A percentile compares a stretch with the other conserved stretches of the same genome.
phyloP scores from a whole-genome alignment of 768 basidiomycete species.

The Plicaturopsis crispa region DNA sequence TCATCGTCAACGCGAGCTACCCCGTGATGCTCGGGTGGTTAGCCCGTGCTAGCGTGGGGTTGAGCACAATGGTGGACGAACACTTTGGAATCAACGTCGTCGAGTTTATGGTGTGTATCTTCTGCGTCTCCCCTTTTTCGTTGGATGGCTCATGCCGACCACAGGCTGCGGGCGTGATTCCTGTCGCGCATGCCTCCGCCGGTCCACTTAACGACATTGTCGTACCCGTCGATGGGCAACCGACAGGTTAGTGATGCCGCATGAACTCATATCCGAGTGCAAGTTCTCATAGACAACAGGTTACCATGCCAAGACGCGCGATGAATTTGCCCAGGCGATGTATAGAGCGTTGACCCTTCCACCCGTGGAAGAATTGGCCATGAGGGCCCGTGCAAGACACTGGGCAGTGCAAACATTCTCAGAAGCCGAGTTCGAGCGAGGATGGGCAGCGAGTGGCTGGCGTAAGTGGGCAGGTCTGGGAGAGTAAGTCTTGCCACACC shows the following conservation, averaged over 20 bases:
- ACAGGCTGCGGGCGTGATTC: conserved; percentile 90
- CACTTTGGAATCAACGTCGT: conserved; percentile 98
- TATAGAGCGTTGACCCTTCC: conserved; percentile 56
- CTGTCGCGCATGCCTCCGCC: conserved; percentile 87
- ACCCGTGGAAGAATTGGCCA: conserved; percentile 42
- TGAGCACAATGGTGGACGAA: conserved; percentile 97
- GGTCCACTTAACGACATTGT: conserved; percentile 91
- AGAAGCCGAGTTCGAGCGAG: conserved; percentile 67
- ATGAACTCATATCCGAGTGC: background rate
- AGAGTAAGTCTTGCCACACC: too few species aligned
- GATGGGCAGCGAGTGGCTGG: conserved; percentile 68
- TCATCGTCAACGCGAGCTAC: conserved; percentile 81
- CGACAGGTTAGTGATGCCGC: conserved; percentile 43
- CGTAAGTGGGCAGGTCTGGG: conserved; percentile 18
- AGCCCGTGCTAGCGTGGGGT: conserved; percentile 68
- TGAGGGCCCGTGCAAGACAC: conserved; percentile 60
- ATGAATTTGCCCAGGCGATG: conserved; percentile 61
- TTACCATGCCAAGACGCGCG: conserved; percentile 66
- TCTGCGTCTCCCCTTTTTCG: conserved; percentile 5
- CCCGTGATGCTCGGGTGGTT: conserved; percentile 63
- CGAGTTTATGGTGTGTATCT: conserved; percentile 80
- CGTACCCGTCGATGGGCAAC: conserved; percentile 63
- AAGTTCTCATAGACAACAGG: conserved; percentile 32
- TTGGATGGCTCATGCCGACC: background rate
- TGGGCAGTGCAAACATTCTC: conserved; percentile 74